Conservation (phyloP, 345 rosid species). For the Adansonia digitata region DNA sequence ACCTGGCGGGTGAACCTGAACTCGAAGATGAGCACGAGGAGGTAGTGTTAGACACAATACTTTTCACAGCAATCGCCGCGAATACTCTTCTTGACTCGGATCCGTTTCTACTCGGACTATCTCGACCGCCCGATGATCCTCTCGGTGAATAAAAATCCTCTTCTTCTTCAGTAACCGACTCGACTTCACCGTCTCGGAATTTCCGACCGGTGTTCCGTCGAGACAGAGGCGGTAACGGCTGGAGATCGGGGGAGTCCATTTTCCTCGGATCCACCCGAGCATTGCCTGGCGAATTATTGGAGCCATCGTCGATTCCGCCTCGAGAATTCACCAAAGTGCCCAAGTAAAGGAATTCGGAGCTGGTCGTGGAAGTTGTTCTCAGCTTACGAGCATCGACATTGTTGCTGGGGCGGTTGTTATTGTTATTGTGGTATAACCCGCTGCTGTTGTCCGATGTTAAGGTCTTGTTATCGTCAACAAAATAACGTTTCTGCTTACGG, state of each 20-base stretch:
- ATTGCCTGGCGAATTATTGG: conserved; percentile 15
- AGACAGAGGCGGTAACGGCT: conserved; percentile 81
- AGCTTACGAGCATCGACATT: conserved; percentile 34
- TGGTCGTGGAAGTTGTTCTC: conserved; percentile 33
- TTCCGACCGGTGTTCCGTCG: conserved; percentile 45
- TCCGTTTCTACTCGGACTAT: conserved; percentile 53
- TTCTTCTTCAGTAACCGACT: conserved; percentile 53
- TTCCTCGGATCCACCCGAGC: conserved; percentile 45
- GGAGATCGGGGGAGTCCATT: conserved; percentile 89
- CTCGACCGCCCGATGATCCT: conserved; percentile 60
- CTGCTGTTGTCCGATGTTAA: conserved; percentile 34
- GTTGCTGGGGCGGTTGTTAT: conserved; percentile 10
- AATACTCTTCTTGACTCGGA: conserved; percentile 64
- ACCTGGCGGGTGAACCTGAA: conserved; percentile 70
- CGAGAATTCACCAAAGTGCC: conserved; percentile 61
- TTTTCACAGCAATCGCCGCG: conserved; percentile 30
- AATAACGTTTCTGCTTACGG: conserved; percentile 18
- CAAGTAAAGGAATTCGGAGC: conserved; percentile 88
- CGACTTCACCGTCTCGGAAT: conserved; percentile 37
- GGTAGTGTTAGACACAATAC: conserved; percentile 45
- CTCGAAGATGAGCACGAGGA: conserved; percentile 62
- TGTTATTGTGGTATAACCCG: conserved; percentile 22
- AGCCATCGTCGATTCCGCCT: conserved; percentile 30
- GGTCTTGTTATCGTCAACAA: conserved; percentile 43
- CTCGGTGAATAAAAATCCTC: conserved; percentile 95